These are phyloP conservation scores for Phycomyces blakesleeanus DNA, from an alignment of 192 early-diverging fungal species.

Conservation along the genomic window DNA sequence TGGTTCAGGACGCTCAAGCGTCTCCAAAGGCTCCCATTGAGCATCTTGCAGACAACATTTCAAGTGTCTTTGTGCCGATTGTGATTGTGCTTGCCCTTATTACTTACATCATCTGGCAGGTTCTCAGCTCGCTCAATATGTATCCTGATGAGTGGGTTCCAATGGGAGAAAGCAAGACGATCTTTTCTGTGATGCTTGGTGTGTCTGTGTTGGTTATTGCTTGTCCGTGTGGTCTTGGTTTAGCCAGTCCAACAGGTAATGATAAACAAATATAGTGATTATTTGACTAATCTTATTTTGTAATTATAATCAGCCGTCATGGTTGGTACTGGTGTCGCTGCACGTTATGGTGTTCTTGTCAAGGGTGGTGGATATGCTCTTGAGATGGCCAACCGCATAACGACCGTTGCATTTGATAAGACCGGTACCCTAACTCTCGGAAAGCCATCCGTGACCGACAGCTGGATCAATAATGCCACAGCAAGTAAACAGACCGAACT, in stretches of 20 bases:
- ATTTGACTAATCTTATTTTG: not conserved
- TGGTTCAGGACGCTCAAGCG: conserved; percentile 66
- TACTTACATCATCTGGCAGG: conserved; percentile 54
- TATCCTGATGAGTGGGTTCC: conserved; percentile 43
- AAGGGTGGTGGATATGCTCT: conserved; percentile 74
- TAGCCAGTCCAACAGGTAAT: conserved; percentile 61
- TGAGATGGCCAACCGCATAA: conserved; percentile 57
- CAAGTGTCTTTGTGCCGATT: conserved; percentile 57
- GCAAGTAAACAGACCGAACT: not conserved
- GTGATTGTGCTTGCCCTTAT: conserved; percentile 57
- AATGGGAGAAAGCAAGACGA: conserved; percentile 38
- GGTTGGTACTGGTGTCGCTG: conserved; percentile 71
- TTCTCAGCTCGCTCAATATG: conserved; percentile 30
- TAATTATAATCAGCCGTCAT: conserved; percentile 52
- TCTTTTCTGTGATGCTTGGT: conserved; percentile 52
- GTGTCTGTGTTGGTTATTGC: conserved; percentile 68
- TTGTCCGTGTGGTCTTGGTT: conserved; percentile 67
- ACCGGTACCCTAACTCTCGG: conserved; percentile 77
- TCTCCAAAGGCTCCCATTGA: conserved; percentile 63
- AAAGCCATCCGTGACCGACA: conserved; percentile 53
- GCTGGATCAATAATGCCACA: conserved; percentile 20
- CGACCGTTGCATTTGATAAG: conserved; percentile 79
- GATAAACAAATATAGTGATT: too few relatives aligned
- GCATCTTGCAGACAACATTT: conserved; percentile 58
- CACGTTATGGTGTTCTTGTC: conserved; percentile 58